These are phyloP conservation scores for Rhizophagus prolifer DNA, from an alignment of 192 early-diverging fungal species.

Conservation along the genomic window DNA sequence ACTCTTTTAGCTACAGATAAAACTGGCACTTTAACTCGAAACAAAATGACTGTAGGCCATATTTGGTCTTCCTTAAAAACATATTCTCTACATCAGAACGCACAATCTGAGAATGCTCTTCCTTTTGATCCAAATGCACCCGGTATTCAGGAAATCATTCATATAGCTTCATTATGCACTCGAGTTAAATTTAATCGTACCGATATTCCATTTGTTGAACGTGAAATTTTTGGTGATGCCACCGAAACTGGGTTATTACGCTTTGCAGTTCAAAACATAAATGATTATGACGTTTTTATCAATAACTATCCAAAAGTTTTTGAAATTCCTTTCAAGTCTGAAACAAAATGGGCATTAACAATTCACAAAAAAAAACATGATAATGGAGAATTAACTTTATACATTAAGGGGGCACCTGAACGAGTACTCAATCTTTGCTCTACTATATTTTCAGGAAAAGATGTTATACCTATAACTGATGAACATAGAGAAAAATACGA, in stretches of 20 bases:
- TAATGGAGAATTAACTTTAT: conserved; percentile 69
- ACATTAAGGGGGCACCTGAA: conserved; percentile 96
- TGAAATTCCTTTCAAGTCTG: conserved; percentile 95
- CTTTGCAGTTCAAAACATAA: conserved; percentile 71
- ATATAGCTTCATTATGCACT: conserved; percentile 80
- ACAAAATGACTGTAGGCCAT: conserved; percentile 95
- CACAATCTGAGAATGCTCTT: conserved; percentile 41
- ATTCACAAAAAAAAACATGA: conserved; percentile 78
- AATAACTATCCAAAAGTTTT: conserved; percentile 82
- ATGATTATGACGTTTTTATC: conserved; percentile 70
- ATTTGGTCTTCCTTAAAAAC: conserved; percentile 79
- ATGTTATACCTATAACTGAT: conserved; percentile 62
- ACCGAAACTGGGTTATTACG: conserved; percentile 91
- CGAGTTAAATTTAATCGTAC: conserved; percentile 88
- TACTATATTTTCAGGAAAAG: conserved; percentile 62
- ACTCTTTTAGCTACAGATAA: conserved; percentile 98
- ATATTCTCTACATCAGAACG: conserved; percentile 55
- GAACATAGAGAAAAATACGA: conserved; percentile 67
- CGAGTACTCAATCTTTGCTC: conserved; percentile 82
- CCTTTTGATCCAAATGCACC: conserved; percentile 48
- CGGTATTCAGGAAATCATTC: conserved; percentile 75
- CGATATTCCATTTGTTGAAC: conserved; percentile 80
- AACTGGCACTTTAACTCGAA: conserved; percentile 94
- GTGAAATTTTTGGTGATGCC: conserved; percentile 87
- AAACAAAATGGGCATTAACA: conserved; percentile 93